Evolutionary conservation across 2,329 filamentous ascomycete genomes (phyloP).

Genomic region (Claviceps sorghi): DNA sequence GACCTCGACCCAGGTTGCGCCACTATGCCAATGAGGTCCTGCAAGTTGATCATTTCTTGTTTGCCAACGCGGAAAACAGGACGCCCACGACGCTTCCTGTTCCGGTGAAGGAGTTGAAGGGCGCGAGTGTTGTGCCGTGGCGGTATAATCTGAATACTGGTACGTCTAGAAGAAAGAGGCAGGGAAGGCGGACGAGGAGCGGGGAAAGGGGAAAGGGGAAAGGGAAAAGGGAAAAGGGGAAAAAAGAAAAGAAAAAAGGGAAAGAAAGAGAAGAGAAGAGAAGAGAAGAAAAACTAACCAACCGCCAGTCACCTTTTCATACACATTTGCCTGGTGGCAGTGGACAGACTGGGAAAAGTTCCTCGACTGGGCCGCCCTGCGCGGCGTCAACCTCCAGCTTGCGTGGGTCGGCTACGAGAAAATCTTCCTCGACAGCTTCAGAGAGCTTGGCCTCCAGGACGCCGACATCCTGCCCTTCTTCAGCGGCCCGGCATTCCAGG

Average conservation of each 20-base stretch:
- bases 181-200: background rate
- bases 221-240: too few species aligned
- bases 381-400: slow-evolving; percentile 35
- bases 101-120: slow-evolving; percentile 3
- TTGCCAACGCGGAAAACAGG: slow-evolving; percentile 3
- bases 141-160: slow-evolving; percentile 35
- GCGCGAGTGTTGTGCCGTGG: slow-evolving; percentile 10
- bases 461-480: slow-evolving; percentile 30
- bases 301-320: slow-evolving; percentile 32
- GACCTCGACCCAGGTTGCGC: slow-evolving; percentile 3
- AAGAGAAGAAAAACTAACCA: background rate
- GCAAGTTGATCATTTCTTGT: slow-evolving; percentile 10
- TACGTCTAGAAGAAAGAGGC: slow-evolving; percentile 7
- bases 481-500: slow-evolving; percentile 34
- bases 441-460: slow-evolving; percentile 27
- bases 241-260: background rate
- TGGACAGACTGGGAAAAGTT: slow-evolving; percentile 39
- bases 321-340: slow-evolving; percentile 34
- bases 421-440: slow-evolving; percentile 32
- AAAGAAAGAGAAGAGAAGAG: too few species aligned
- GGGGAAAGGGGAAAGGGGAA: too few species aligned
- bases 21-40: slow-evolving; percentile 10
- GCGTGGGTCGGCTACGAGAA: slow-evolving; percentile 39
- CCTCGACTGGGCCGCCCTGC: slow-evolving; percentile 37
- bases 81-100: slow-evolving; percentile 3